Percentiles rank a stretch among this genome's conserved stretches.
phyloP scores from a whole-genome alignment of 2,329 filamentous ascomycete species.

The Penicillium sp. region DNA sequence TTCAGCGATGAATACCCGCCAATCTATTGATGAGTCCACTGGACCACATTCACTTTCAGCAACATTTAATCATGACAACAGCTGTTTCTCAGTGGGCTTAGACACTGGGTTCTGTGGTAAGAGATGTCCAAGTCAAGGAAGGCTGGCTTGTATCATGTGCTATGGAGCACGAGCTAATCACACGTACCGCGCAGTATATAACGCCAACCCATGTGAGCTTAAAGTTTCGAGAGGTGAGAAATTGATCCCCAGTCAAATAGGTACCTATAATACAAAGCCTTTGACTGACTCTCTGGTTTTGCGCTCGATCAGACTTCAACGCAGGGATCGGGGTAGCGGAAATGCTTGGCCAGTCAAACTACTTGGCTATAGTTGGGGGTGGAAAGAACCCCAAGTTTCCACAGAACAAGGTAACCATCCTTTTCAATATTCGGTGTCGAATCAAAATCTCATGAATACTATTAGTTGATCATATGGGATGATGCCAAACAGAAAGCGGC shows the following conservation, averaged over 20 bases:
- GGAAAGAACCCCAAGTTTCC: slow-evolving; percentile 82
- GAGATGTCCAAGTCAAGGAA: slow-evolving; percentile 29
- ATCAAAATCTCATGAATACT: neutral
- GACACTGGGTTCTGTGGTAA: slow-evolving; percentile 82
- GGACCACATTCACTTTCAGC: slow-evolving; percentile 76
- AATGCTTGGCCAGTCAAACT: slow-evolving; percentile 85
- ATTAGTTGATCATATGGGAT: slow-evolving; percentile 80
- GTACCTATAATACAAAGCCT: too few relatives aligned
- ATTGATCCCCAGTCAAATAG: neutral
- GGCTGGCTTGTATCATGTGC: slow-evolving; percentile 1
- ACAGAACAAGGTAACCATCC: slow-evolving; percentile 68
- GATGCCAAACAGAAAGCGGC: slow-evolving; percentile 73
- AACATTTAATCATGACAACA: slow-evolving; percentile 81
- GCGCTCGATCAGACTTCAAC: slow-evolving; percentile 62
- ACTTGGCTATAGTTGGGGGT: slow-evolving; percentile 84
- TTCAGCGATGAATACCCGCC: slow-evolving; percentile 78
- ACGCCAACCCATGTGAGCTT: slow-evolving; percentile 68
- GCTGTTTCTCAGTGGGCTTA: slow-evolving; percentile 82
- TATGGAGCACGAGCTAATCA: slow-evolving; percentile 18
- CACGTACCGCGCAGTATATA: slow-evolving; percentile 59
- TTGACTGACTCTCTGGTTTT: neutral
- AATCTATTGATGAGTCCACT: slow-evolving; percentile 74
- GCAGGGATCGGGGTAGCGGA: slow-evolving; percentile 78
- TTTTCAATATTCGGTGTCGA: neutral
- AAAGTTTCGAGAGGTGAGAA: slow-evolving; percentile 59